phyloP scores from a whole-genome alignment of 164 flowering plant species.

The Liquidambar formosana region DNA sequence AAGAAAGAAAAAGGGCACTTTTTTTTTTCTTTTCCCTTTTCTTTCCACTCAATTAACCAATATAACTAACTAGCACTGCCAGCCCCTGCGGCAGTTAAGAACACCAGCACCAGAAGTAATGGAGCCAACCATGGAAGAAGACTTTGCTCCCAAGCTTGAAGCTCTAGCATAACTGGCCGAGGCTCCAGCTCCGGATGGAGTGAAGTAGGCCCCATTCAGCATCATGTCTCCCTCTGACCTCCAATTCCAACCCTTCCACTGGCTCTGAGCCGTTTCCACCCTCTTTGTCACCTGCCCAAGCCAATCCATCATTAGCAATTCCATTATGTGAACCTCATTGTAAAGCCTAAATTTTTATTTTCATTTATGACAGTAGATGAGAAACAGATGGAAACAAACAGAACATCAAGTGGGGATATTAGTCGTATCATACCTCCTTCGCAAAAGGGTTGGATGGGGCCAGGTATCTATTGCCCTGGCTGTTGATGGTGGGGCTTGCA shows the following conservation, averaged over 20 bases:
- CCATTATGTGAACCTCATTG: not conserved
- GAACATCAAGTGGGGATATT: not conserved
- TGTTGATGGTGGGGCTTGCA: slow-evolving; percentile 86
- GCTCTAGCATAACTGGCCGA: slow-evolving; percentile 90
- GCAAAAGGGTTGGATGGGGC: slow-evolving; percentile 75
- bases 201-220: slow-evolving; percentile 92
- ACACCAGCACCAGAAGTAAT: slow-evolving; percentile 84
- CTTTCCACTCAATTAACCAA: slow-evolving; percentile 1
- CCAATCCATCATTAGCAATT: not conserved
- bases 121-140: slow-evolving; percentile 81
- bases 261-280: slow-evolving; percentile 48
- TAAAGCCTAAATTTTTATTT: not conserved
- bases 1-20: not conserved
- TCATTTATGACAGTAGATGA: not conserved
- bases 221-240: slow-evolving; percentile 91
- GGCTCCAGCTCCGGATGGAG: slow-evolving; percentile 87
- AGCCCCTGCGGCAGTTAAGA: slow-evolving; percentile 68
- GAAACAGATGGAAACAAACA: not conserved
- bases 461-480: slow-evolving; percentile 83
- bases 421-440: slow-evolving; percentile 59
- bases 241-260: slow-evolving; percentile 92
- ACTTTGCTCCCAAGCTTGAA: slow-evolving; percentile 90
- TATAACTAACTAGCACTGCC: slow-evolving; percentile 52
- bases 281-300: slow-evolving; percentile 84
- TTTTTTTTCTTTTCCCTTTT: not conserved